Evolutionary conservation across 1,284 basidiomycete species (phyloP).

Genomic region (Boletus holoroseus): DNA sequence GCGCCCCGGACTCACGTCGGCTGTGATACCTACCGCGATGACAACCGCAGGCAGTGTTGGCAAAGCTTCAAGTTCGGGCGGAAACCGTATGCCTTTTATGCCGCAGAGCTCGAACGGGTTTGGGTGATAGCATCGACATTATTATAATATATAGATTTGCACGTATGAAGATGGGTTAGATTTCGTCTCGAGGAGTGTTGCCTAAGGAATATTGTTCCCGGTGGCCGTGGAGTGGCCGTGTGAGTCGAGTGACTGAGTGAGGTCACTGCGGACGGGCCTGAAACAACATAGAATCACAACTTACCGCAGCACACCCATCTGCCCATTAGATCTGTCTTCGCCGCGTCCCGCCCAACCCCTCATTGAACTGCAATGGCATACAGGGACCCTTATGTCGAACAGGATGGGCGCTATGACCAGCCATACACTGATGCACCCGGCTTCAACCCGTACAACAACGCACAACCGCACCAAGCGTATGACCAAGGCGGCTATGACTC

Average conservation of each 20-base stretch:
- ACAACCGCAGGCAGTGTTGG: conserved; percentile 5
- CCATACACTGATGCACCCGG: conserved; percentile 37
- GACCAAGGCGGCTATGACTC: conserved; percentile 43
- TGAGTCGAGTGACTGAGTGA: not conserved
- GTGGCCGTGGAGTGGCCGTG: conserved; percentile 10
- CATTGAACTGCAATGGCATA: conserved; percentile 36
- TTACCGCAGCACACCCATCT: conserved; percentile 21
- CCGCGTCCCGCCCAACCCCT: not conserved
- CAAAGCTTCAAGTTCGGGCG: conserved; percentile 22
- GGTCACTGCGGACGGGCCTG: conserved; percentile 1
- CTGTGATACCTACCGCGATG: conserved; percentile 3
- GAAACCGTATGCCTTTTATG: conserved; percentile 48
- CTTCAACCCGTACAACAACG: conserved; percentile 47
- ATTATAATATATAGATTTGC: conserved; percentile 5
- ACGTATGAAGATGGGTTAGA: not conserved
- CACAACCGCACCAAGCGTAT: conserved; percentile 46
- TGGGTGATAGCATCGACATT: conserved; percentile 21
- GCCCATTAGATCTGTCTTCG: not conserved
- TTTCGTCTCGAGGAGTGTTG: not conserved
- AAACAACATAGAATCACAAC: not conserved
- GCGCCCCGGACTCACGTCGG: conserved; percentile 7
- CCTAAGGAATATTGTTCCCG: not conserved
- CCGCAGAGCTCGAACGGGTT: conserved; percentile 31
- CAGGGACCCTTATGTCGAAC: conserved; percentile 48
- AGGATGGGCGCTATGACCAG: conserved; percentile 36